These are phyloP conservation scores for Paraglomus brasilianum DNA, from an alignment of 192 early-diverging fungal genomes.

Conservation along the genomic window DNA sequence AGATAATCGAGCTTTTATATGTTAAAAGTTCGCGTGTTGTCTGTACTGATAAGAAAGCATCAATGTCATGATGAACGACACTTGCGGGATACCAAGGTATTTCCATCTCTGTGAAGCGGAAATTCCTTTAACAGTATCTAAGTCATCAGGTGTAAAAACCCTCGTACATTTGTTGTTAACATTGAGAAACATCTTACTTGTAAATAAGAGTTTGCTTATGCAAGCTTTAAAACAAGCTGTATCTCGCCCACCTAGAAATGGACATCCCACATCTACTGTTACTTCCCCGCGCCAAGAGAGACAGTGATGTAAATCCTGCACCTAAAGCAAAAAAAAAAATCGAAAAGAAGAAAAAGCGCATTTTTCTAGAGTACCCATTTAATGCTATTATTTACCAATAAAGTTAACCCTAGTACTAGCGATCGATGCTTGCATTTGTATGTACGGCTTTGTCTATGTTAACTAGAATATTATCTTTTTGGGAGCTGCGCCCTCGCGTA, in stretches of 20 bases:
- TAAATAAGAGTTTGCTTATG: conserved; percentile 19
- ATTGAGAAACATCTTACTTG: conserved; percentile 11
- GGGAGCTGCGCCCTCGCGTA: too few species aligned
- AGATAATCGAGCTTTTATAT: neutral
- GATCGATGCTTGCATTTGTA: too few species aligned
- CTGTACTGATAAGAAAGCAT: conserved; percentile 4
- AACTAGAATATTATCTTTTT: too few species aligned
- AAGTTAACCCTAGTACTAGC: too few species aligned
- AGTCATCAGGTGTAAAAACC: neutral
- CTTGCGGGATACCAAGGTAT: neutral
- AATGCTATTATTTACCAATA: too few species aligned
- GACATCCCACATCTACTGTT: neutral
- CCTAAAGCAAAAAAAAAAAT: too few species aligned
- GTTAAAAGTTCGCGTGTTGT: neutral
- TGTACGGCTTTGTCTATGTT: too few species aligned
- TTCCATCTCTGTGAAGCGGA: conserved; percentile 16
- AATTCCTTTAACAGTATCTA: conserved; percentile 1
- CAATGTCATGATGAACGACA: conserved; percentile 1
- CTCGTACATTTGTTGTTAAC: conserved; percentile 10
- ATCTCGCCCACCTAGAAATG: neutral
- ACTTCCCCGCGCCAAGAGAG: too few species aligned
- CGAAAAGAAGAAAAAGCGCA: too few species aligned
- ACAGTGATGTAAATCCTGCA: too few species aligned
- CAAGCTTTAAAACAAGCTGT: conserved; percentile 16
- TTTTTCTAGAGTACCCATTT: too few species aligned